Base-by-base conservation (phyloP, 2,329 filamentous ascomycete species). In the Atkinsonella texensis region DNA sequence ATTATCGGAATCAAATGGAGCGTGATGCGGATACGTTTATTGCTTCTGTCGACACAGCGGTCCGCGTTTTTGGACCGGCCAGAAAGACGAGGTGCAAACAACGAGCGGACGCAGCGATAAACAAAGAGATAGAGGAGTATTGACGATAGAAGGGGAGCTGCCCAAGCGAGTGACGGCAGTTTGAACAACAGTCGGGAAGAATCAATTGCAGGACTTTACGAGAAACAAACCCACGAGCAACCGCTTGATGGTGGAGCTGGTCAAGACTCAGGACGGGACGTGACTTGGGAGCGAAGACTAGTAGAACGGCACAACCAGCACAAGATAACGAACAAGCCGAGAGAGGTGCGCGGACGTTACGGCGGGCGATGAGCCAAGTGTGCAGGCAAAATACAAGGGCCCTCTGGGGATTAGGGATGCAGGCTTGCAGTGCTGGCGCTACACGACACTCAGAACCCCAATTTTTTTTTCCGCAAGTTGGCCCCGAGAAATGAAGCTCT, bases 91-190 rank as follows among this genome's bases (percentile, higher is more conserved):
- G 15, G 11, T 10, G n/a, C 23, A 43, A 41, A 15, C 43, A 40
- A 28, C 23, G 13, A 50, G 48, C 38, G 43, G 38, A 43, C 15
- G 17, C 9, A 35, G 41, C 33, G 28, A 43, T 6, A n/a, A 38
- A 32, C 39, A 15, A 15, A 31, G 23, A 23, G 18, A 41, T 54
- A 51, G 48, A 49, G n/a, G 52, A 56, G 28, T 28, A 57, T 60
- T 58, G 73, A 67, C 64, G 69, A 72, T 59, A 54, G 66, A 60
- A 60, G 55, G 53, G 62, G 69, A 69, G 63, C 69, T 71, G 73
- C 74, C 74, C 74, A 70, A 81, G 73, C 78, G 79, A 83, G 71
- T 77, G 79, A 80, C 4, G 72, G 72, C 68, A 68, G 69, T 55
- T 57, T 54, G 51, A 55, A 57, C 53, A 56, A 57, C 48, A 32